Conservation (phyloP, 805 yeast species). For the Metschnikowia cerradonensis region DNA sequence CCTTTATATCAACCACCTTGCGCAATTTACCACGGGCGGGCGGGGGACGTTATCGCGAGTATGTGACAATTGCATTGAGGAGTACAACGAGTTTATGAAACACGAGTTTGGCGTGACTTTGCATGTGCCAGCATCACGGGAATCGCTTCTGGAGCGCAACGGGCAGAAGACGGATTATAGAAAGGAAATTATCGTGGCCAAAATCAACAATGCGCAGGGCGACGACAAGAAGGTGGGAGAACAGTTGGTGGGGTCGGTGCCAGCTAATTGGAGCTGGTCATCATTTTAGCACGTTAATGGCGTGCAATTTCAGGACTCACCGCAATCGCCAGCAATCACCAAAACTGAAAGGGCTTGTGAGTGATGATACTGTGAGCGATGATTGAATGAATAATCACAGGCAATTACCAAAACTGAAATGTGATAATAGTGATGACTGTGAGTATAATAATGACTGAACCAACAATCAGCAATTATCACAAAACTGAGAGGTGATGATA, state of each 20-base stretch:
- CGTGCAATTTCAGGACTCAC: no score
- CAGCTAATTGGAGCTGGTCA: slow-evolving; percentile 80
- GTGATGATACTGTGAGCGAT: no score
- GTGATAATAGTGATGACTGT: no score
- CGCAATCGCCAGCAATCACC: no score
- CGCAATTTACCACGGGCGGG: slow-evolving; percentile 65
- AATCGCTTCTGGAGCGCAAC: slow-evolving; percentile 7
- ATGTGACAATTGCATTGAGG: slow-evolving; percentile 62
- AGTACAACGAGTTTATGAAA: slow-evolving; percentile 50
- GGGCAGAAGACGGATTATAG: slow-evolving; percentile 4
- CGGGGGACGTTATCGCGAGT: slow-evolving; percentile 65
- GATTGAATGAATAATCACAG: no score
- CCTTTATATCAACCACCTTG: slow-evolving; percentile 51
- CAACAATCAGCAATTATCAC: no score
- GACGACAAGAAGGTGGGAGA: slow-evolving; percentile 11
- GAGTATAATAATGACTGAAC: no score
- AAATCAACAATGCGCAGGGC: neutral
- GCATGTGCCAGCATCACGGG: slow-evolving; percentile 9
- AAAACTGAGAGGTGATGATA: no score
- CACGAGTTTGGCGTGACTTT: slow-evolving; percentile 35
- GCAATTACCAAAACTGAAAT: no score
- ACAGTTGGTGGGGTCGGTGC: slow-evolving; percentile 46
- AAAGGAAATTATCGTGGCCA: slow-evolving; percentile 10
- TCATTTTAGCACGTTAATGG: slow-evolving; percentile 43
- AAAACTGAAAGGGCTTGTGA: no score